These are phyloP conservation scores for Penicillium ochrochloron DNA, from an alignment of 495 filamentous ascomycete species.

Conservation along the genomic window DNA sequence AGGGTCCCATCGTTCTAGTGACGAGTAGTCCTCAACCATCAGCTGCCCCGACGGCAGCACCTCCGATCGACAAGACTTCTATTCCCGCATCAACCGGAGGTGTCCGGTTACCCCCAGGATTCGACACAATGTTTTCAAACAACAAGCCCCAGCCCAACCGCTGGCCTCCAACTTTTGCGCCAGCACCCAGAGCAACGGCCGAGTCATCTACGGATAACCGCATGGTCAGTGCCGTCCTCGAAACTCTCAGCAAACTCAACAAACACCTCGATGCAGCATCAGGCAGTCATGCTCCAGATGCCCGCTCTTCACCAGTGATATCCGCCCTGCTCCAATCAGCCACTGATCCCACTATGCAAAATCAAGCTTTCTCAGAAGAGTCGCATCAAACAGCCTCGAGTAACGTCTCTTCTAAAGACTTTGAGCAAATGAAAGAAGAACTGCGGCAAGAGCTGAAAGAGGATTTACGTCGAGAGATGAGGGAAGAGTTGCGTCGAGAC, in stretches of 20 bases:
- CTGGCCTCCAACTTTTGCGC: neutral
- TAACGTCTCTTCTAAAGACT: conserved; percentile 7
- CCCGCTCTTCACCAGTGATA: conserved; percentile 29
- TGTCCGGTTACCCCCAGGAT: conserved; percentile 44
- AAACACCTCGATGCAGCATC: conserved; percentile 42
- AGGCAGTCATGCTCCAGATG: conserved; percentile 16
- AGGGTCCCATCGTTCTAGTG: conserved; percentile 3
- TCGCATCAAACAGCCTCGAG: neutral
- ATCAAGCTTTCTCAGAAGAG: neutral
- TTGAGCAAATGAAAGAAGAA: conserved; percentile 41
- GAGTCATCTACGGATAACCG: conserved; percentile 21
- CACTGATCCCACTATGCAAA: conserved; percentile 19
- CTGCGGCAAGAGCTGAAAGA: conserved; percentile 44
- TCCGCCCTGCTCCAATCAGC: conserved; percentile 30
- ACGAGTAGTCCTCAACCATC: conserved; percentile 11
- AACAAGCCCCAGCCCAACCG: neutral
- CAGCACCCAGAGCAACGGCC: conserved; percentile 1
- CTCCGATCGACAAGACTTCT: conserved; percentile 10
- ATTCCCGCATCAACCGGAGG: conserved; percentile 10
- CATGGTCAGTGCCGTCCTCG: conserved; percentile 41
- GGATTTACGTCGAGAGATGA: conserved; percentile 43
- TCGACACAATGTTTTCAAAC: conserved; percentile 45
- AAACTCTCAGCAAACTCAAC: conserved; percentile 46
- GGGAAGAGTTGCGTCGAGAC: conserved; percentile 36
- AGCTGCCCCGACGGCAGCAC: neutral